A percentile compares a stretch with the other conserved stretches of the same genome.
These are phyloP conservation scores for Rhizoclosmatium globosum DNA, from an alignment of 192 early-diverging fungal genomes.

Conservation along the genomic window DNA sequence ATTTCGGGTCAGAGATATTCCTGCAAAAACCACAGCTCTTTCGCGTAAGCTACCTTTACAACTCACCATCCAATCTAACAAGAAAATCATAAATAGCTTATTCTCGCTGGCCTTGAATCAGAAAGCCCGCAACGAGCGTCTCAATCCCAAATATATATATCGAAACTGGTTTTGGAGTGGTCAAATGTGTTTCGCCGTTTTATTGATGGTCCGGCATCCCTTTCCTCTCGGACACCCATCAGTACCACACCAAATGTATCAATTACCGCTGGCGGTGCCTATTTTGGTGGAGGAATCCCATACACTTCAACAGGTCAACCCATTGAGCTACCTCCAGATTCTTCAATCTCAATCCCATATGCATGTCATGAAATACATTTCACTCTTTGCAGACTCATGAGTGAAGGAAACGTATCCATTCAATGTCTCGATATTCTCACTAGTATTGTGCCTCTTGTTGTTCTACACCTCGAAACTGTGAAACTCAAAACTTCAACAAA, in stretches of 20 bases:
- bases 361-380: slow-evolving; percentile 46
- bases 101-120: slow-evolving; percentile 2
- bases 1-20: slow-evolving; percentile 44
- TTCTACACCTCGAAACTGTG: slow-evolving; percentile 34
- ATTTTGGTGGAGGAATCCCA: background rate
- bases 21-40: slow-evolving; percentile 45
- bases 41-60: slow-evolving; percentile 30
- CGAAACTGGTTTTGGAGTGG: slow-evolving; percentile 17
- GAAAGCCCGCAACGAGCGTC: background rate
- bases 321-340: background rate
- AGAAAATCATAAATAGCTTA: background rate
- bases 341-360: slow-evolving; percentile 39
- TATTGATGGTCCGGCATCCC: slow-evolving; percentile 5
- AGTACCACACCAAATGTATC: slow-evolving; percentile 26
- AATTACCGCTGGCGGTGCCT: background rate
- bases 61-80: background rate
- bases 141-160: slow-evolving; percentile 27
- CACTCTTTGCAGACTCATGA: slow-evolving; percentile 25
- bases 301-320: background rate
- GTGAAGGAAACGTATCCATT: background rate
- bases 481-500: background rate
- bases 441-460: slow-evolving; percentile 36
- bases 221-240: slow-evolving; percentile 12
- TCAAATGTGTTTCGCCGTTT: slow-evolving; percentile 9
- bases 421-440: slow-evolving; percentile 37